Conservation (phyloP, 164 flowering plant species). For the Kingdonia uniflora region DNA sequence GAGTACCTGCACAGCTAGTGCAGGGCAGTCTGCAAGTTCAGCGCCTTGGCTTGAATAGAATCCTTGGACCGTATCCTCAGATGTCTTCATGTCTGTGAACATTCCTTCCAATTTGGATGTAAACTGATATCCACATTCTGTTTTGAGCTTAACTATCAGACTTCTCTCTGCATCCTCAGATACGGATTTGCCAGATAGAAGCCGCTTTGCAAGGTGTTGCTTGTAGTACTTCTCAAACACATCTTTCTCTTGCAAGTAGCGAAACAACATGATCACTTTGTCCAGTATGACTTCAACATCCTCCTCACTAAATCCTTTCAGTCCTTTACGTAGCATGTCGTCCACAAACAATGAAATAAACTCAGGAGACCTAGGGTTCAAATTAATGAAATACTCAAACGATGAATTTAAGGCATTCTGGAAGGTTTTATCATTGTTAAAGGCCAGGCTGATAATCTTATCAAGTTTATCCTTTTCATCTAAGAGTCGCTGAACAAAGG, state of each 20-base stretch:
- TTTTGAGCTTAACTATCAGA: slow-evolving; percentile 56
- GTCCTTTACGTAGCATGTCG: slow-evolving; percentile 57
- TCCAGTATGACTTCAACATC: slow-evolving; percentile 52
- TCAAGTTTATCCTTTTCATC: slow-evolving; percentile 84
- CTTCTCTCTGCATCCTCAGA: slow-evolving; percentile 74
- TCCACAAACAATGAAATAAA: slow-evolving; percentile 61
- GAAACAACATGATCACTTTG: slow-evolving; percentile 59
- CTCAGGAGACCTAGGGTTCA: slow-evolving; percentile 75
- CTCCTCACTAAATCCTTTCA: slow-evolving; percentile 52
- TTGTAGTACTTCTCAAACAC: slow-evolving; percentile 56
- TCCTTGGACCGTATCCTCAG: slow-evolving; percentile 57
- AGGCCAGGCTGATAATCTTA: slow-evolving; percentile 54
- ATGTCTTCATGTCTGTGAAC: slow-evolving; percentile 90
- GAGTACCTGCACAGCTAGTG: slow-evolving; percentile 56
- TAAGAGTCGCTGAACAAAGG: slow-evolving; percentile 78
- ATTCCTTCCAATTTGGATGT: slow-evolving; percentile 63
- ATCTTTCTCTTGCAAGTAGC: slow-evolving; percentile 65
- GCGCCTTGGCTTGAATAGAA: slow-evolving; percentile 40
- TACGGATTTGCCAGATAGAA: slow-evolving; percentile 45
- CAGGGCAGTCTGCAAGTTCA: slow-evolving; percentile 57
- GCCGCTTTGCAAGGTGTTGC: slow-evolving; percentile 54
- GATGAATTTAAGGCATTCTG: slow-evolving; percentile 89
- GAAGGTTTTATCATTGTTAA: slow-evolving; percentile 78
- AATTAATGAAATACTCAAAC: slow-evolving; percentile 78
- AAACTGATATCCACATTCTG: slow-evolving; percentile 67